Base-by-base conservation (phyloP, 2,329 filamentous ascomycete genomes). In the Apiospora koreana region DNA sequence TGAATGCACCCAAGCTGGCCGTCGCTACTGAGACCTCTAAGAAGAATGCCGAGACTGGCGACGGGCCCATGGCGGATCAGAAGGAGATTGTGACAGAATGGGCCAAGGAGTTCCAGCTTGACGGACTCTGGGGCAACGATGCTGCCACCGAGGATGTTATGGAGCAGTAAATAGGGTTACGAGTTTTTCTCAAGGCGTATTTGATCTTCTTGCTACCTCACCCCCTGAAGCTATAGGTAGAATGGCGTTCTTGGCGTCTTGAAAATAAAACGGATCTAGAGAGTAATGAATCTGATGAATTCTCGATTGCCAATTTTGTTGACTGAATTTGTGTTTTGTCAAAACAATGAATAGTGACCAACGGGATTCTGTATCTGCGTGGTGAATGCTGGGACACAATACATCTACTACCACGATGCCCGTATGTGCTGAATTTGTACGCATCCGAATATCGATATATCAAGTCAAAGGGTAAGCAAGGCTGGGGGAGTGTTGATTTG, bases 31-130 rank as follows among this genome's bases (percentile, higher is more conserved):
- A 73, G 3, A 76, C 75, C 41, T 71, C 68, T 10, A 43, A 79
- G 42, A 76, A 79, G 43, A 76, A 74, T 28, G 74, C 76, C 2
- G 76, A 76, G 8, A 74, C 78, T 2, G 75, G 76, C 6, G 81
- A 78, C 50, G 74, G 78, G n/a, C 77, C 75, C 14, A 75, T 83
- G 67, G 80, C 80, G 68, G 88, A 89, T 67, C 91, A 93, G 77
- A 93, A 92, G 79, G 85, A 91, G 80, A 91, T 94, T 23, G 78
- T 79, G 76, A 93, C 92, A 14, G 92, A 97, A 80, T 97, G 95
- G 94, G 93, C 95, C 9, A 91, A 93, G 76, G 95, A 98, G 82
- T 98, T 99, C 83, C 95, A 95, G 84, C 87, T 99, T 10, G 96
- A 98, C 72, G 96, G 94, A 1, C 83, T 99, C 18, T 98, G 93